phyloP scores from a whole-genome alignment of 306 rosid species.

The Malus fusca region DNA sequence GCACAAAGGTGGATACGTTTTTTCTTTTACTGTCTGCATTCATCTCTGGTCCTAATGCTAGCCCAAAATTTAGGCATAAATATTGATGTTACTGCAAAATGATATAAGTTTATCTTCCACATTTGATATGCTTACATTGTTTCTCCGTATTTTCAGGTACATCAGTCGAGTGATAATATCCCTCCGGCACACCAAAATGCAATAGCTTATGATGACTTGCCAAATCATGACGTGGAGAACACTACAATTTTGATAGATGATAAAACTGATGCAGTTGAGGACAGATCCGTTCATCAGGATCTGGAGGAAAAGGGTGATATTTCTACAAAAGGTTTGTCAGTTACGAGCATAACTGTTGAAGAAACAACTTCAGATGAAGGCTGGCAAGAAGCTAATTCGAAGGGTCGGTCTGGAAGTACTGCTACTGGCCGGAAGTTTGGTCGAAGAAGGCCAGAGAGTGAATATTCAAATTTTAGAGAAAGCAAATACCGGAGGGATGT shows the following conservation, averaged over 20 bases:
- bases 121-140: constrained; percentile 9
- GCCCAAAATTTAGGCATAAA: background rate
- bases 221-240: constrained; percentile 31
- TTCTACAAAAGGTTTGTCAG: constrained; percentile 14
- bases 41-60: background rate
- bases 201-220: constrained; percentile 26
- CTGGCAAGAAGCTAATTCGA: constrained; percentile 94
- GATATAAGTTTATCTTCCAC: background rate
- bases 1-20: constrained; percentile 60
- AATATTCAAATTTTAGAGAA: constrained; percentile 39
- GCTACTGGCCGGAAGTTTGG: constrained; percentile 43
- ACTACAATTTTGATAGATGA: constrained; percentile 13
- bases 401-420: constrained; percentile 56
- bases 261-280: constrained; percentile 23
- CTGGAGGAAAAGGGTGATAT: constrained; percentile 32
- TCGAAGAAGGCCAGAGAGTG: constrained; percentile 41
- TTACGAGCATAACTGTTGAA: constrained; percentile 35
- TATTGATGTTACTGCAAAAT: background rate
- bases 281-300: constrained; percentile 25
- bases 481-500: constrained; percentile 36
- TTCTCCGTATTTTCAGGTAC: constrained; percentile 39
- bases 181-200: constrained; percentile 31
- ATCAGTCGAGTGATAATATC: constrained; percentile 40
- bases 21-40: background rate
- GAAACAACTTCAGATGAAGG: constrained; percentile 73